Base-by-base conservation (phyloP, 805 yeast genomes). In the Schwanniomyces occidentalis region DNA sequence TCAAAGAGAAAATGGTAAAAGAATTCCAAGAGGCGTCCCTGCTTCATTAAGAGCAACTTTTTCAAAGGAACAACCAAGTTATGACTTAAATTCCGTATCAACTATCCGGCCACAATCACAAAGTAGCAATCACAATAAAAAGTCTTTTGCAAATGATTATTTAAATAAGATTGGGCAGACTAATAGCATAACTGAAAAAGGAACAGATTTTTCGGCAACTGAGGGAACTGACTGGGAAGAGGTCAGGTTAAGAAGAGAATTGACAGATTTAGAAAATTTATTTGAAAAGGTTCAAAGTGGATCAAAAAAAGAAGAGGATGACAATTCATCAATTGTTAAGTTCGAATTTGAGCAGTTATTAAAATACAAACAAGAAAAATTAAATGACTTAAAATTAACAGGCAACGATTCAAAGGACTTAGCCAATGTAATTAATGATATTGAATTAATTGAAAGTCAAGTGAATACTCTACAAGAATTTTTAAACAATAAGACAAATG, bases 21-120 rank as follows among this genome's bases (percentile, higher is more conserved):
- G 91, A 35, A 80, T 93, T 16, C 99, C 99, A 25, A 71, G 93
- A 38, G 82, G 89, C n/a, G 89, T 93, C n/a, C 99, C 99, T 13
- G 85, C 90, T 2, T 80, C 93, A 5, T 68, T 93, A 45, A 74
- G 95, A 27, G 96, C 97, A 10, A 86, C 96, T 0, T 91, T 90
- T 58, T 85, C 86, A 25, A 88, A 88, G 63, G 90, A 85, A 46
- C 74, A 74, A 20, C 93, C 95, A 10, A 81, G 79, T 39, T 88
- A 83, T 54, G 80, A 82, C 48, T 44, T 82, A 21, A 70, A 69
- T 18, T 38, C 48, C n/a, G 46, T 44, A 26, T 41, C 62, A 10
- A 24, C 34, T 13, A 10, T 24, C 8, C 49, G 42, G 35, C 47
- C 56, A 53, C 64, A 46, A 54, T 63, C 43, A 37, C 67, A 41